Base-by-base conservation (phyloP, 176 grass and related monocot genomes). In the Aegilops speltoides region DNA sequence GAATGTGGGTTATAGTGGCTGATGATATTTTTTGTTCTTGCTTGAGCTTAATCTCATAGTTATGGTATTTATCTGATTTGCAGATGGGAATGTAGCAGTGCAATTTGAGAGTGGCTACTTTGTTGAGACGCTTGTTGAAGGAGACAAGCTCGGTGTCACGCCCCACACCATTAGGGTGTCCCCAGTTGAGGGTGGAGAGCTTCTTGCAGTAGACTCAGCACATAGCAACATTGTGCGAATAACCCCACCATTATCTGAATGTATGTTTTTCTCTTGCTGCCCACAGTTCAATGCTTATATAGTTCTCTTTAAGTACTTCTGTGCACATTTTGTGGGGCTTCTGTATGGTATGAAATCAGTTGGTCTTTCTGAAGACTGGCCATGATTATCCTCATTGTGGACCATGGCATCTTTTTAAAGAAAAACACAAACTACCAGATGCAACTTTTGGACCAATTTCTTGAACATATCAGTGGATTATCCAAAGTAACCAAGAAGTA, bases 171-270 rank as follows among this genome's bases (percentile, higher is more conserved):
- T 98, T 83, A 91, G 97, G 77, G 92, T 98, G 68, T 98, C 97
- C 36, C 94, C 91, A 5, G 89, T 92, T 25, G 93, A 92, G 43
- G 93, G 91, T 20, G 93, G 92, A 25, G 96, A 96, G 82, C 97
- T 98, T 69, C 88, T 98, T 77, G 94, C 97, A 28, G 97, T 98
- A 2, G 97, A 98, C 25, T 83, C 97, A 10, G 78, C 89, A 61
- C 87, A 94, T 73, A 98, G 93, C 85, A 95, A 98, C 77, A 94
- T 98, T 84, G 93, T 98, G 80, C 93, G 97, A 61, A 92, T 98
- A 83, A 94, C 97, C 48, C 97, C 97, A 0, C 97, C 94, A 2
- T 87, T 98, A 12, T 98, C 97, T 20, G 91, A 96, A 77, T 98
- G 93, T 98, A 94, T n/a, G 91, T 56, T 59, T 84, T 61, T 60